Base-by-base conservation (phyloP, 1,139 yeast species). In the Geotrichum restrictum region DNA sequence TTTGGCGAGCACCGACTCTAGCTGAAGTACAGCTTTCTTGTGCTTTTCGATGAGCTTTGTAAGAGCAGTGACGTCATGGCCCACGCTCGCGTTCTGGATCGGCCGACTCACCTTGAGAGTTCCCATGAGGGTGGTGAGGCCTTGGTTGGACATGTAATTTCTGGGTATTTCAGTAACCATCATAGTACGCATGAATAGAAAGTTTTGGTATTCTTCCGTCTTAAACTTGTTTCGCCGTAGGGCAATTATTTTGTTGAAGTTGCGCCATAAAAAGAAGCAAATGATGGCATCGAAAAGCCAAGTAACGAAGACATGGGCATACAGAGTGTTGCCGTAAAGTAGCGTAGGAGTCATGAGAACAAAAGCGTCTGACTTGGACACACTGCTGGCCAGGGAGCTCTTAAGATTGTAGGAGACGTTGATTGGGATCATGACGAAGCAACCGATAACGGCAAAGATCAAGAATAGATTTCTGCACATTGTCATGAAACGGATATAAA, bases 371-470 rank as follows among this genome's bases (percentile, higher is more conserved):
- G 62, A 49, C 13, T 59, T 57, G 10, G 67, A 55, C 13, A 66
- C 56, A n/a, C 58, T 54, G 3, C 52, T 49, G 6, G 59, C 61
- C 14, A 56, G 52, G 11, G 61, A 49, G 33, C 21, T 31, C 39
- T 55, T 55, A 45, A 64, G 52, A 47, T 71, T 70, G 60, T 57
- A 69, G 36, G 59, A 57, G 32, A 72, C 66, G 53, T 72, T 72
- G 56, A 72, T 61, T 10, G 76, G 76, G 6, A 72, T 65, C 10
- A 70, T 71, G 6, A 69, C 63, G 3, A 64, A 60, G 50, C 72
- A 64, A 2, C 68, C 68, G 3, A 72, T 31, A n/a, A 70, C 44
- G 1, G 74, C 60, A 18, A 70, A 56, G 8, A 66, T 52, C 10
- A 62, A 47, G 51, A 71, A 70, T 21, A 69, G 56, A 55, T 66